Evolutionary conservation across 768 basidiomycete species (phyloP).

Genomic region (Phylloporus sp.): DNA sequence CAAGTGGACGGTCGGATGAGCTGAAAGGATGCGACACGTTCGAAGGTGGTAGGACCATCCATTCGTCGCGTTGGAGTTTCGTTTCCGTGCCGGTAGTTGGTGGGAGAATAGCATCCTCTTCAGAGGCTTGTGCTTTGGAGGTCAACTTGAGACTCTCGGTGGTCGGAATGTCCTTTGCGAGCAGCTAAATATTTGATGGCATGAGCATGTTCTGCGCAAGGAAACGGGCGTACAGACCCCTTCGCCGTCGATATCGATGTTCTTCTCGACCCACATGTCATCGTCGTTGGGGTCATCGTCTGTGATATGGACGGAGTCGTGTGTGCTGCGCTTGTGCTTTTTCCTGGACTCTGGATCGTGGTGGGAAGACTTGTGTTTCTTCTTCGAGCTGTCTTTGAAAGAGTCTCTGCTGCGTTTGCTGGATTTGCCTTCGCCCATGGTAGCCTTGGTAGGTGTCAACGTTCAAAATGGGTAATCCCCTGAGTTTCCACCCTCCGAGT

Average conservation of each 20-base stretch:
- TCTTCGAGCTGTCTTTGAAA: conserved; percentile 44
- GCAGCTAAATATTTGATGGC: conserved; percentile 38
- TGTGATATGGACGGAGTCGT: conserved; percentile 38
- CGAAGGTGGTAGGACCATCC: conserved; percentile 70
- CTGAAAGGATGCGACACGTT: conserved; percentile 26
- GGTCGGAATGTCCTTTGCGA: conserved; percentile 74
- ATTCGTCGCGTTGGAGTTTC: conserved; percentile 68
- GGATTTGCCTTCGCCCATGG: conserved; percentile 24
- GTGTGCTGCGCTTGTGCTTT: conserved; percentile 33
- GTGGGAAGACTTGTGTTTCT: conserved; percentile 50
- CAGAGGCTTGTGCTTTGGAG: conserved; percentile 50
- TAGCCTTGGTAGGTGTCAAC: conserved; percentile 19
- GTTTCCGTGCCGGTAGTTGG: conserved; percentile 44
- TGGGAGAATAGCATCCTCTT: conserved; percentile 47
- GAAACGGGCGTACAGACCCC: conserved; percentile 43
- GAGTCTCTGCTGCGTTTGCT: conserved; percentile 34
- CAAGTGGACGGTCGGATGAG: conserved; percentile 28
- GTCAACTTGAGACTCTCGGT: conserved; percentile 65
- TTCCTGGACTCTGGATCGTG: conserved; percentile 29
- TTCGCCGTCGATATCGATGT: conserved; percentile 74
- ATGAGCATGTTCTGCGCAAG: conserved; percentile 2
- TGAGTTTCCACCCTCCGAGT: too few relatives aligned
- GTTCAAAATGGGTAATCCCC: not conserved
- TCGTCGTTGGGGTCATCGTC: conserved; percentile 76
- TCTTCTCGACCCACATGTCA: conserved; percentile 87